Conservation (phyloP, 163 green algal species). For the Prototheca wickerhamii region DNA sequence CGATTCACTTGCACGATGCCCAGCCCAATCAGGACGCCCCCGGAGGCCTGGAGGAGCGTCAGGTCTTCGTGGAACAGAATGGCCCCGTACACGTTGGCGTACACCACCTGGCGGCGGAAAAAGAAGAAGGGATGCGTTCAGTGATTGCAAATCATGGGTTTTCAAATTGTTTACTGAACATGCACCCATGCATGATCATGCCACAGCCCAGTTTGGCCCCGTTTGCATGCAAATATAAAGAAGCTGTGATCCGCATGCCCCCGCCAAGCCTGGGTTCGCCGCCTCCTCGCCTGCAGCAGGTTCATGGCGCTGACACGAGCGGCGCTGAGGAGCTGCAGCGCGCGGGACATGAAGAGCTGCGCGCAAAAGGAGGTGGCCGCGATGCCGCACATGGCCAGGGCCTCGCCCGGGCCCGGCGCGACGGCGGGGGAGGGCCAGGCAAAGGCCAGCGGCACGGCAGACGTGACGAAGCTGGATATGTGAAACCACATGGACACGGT, state of each 20-base stretch:
- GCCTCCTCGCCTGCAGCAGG: not conserved
- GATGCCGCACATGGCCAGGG: not conserved
- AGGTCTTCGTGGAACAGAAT: not conserved
- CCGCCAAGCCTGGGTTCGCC: not conserved
- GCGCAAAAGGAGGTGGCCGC: not conserved
- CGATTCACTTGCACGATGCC: not conserved
- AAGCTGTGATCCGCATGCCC: too few species aligned
- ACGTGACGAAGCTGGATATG: not conserved
- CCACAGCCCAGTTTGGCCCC: too few species aligned
- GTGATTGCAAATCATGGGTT: not conserved
- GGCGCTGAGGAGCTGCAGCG: not conserved
- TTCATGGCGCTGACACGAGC: not conserved
- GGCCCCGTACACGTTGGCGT: not conserved
- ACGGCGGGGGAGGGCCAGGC: not conserved
- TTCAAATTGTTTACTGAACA: too few species aligned
- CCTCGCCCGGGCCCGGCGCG: not conserved
- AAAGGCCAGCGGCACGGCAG: not conserved
- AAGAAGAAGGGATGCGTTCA: not conserved
- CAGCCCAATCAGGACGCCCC: not conserved
- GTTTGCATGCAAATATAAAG: too few species aligned
- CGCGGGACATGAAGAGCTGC: not conserved
- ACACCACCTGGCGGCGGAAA: not conserved
- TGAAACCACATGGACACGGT: slow-evolving; percentile 5
- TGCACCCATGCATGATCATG: too few species aligned
- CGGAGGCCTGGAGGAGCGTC: not conserved